These are phyloP conservation scores for Yamadazyma buinensis DNA, from an alignment of 1,139 yeast genomes.

Conservation along the genomic window DNA sequence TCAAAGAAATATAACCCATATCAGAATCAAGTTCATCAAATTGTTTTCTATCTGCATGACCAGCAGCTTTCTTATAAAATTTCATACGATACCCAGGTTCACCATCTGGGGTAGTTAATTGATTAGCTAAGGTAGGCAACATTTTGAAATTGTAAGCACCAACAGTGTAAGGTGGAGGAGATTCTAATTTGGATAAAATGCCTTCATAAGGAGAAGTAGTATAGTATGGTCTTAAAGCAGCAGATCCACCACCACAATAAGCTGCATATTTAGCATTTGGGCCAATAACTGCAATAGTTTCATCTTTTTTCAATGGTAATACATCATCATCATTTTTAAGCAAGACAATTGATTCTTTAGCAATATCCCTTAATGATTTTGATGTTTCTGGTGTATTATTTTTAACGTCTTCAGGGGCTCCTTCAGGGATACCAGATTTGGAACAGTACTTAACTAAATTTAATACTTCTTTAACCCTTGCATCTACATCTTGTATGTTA, in stretches of 20 bases:
- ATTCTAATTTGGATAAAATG: constrained; percentile 11
- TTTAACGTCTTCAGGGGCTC: constrained; percentile 18
- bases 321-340: constrained; percentile 45
- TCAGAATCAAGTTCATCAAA: constrained; percentile 33
- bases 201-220: constrained; percentile 24
- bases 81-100: constrained; percentile 13
- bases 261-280: constrained; percentile 25
- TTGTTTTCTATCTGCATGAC: constrained; percentile 8
- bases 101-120: constrained; percentile 9
- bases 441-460: constrained; percentile 38
- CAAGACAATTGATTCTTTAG: constrained; percentile 48
- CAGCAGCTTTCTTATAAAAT: constrained; percentile 11
- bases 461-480: constrained; percentile 43
- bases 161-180: constrained; percentile 11
- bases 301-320: constrained; percentile 30
- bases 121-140: constrained; percentile 13
- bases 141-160: constrained; percentile 14
- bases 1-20: constrained; percentile 34
- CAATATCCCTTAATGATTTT: constrained; percentile 38
- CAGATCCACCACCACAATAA: constrained; percentile 30
- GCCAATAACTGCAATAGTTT: constrained; percentile 25
- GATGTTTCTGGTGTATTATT: constrained; percentile 39
- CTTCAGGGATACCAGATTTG: constrained; percentile 31
- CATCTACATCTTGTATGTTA: constrained; percentile 28
- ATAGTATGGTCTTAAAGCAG: constrained; percentile 22